Conservation (phyloP, 2,329 filamentous ascomycete species). For the Microcera coccophila region DNA sequence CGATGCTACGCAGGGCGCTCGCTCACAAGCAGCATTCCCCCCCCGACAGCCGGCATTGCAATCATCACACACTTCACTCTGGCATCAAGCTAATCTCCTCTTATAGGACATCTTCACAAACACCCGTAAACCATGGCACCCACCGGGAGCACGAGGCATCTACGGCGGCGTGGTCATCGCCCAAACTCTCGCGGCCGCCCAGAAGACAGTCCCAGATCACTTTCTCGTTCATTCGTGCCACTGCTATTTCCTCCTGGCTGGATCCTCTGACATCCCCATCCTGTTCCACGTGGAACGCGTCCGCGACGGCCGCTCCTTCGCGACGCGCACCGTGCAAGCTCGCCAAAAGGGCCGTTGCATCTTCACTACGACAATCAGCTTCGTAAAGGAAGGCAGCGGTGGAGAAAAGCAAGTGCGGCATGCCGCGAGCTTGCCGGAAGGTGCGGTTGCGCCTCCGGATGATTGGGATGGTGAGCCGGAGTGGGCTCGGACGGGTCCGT, state of each 20-base stretch:
- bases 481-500: conserved; percentile 49
- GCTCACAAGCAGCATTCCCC: too few species aligned
- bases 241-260: conserved; percentile 96
- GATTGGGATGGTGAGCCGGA: conserved; percentile 43
- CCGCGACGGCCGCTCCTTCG: conserved; percentile 82
- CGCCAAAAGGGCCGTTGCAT: conserved; percentile 83
- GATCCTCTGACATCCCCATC: conserved; percentile 78
- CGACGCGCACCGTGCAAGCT: conserved; percentile 93
- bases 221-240: conserved; percentile 95
- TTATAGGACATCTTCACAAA: conserved; percentile 88
- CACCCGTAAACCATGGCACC: conserved; percentile 85
- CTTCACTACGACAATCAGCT: conserved; percentile 93
- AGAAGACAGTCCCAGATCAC: conserved; percentile 74
- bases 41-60: too few species aligned
- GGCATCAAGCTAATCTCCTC: neutral
- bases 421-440: conserved; percentile 55
- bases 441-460: conserved; percentile 36
- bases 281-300: conserved; percentile 94
- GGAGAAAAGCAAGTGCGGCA: conserved; percentile 58
- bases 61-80: neutral
- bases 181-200: conserved; percentile 82
- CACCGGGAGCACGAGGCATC: conserved; percentile 85
- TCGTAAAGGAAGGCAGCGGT: conserved; percentile 64
- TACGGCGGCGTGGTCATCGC: conserved; percentile 92
- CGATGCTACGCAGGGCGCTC: too few species aligned